A percentile compares a stretch with the other conserved stretches of the same genome.
These are phyloP conservation scores for Pseudogymnoascus sp. DNA, from an alignment of 2,329 filamentous ascomycete genomes.

Conservation along the genomic window DNA sequence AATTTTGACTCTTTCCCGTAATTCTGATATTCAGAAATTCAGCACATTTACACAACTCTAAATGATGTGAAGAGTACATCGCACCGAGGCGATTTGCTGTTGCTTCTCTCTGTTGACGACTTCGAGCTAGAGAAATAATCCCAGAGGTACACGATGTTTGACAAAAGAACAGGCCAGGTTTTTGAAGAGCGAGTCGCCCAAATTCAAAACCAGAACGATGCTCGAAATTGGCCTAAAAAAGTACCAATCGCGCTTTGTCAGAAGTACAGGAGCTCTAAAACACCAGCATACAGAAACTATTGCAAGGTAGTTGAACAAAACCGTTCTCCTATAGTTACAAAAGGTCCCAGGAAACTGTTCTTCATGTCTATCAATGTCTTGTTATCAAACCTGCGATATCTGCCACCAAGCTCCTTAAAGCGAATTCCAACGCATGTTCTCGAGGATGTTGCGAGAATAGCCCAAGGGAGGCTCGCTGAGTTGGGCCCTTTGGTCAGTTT, in stretches of 20 bases:
- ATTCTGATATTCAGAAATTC: background rate
- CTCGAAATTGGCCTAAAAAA: conserved; percentile 18
- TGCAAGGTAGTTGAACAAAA: background rate
- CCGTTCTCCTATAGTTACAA: background rate
- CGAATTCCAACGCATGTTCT: conserved; percentile 15
- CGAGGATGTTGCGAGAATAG: background rate
- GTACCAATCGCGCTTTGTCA: conserved; percentile 9
- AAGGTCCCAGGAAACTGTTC: conserved; percentile 19
- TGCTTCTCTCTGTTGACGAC: background rate
- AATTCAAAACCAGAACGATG: conserved; percentile 12
- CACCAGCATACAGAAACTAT: conserved; percentile 7
- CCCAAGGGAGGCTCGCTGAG: background rate
- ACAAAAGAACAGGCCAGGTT: conserved; percentile 23
- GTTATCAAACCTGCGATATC: conserved; percentile 17
- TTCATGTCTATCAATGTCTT: conserved; percentile 18
- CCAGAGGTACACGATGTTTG: conserved; percentile 15
- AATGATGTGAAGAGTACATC: background rate
- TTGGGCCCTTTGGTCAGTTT: background rate
- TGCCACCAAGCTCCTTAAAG: conserved; percentile 17
- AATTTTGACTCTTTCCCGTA: background rate
- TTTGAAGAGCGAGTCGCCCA: conserved; percentile 20
- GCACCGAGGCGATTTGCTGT: background rate
- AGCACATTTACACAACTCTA: background rate
- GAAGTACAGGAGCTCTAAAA: conserved; percentile 10
- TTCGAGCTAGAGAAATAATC: background rate